Evolutionary conservation across 2,329 filamentous ascomycete genomes (phyloP), one percentile per base, ranked within the genome.

Genomic region (Apiospora kogelbergensis): DNA sequence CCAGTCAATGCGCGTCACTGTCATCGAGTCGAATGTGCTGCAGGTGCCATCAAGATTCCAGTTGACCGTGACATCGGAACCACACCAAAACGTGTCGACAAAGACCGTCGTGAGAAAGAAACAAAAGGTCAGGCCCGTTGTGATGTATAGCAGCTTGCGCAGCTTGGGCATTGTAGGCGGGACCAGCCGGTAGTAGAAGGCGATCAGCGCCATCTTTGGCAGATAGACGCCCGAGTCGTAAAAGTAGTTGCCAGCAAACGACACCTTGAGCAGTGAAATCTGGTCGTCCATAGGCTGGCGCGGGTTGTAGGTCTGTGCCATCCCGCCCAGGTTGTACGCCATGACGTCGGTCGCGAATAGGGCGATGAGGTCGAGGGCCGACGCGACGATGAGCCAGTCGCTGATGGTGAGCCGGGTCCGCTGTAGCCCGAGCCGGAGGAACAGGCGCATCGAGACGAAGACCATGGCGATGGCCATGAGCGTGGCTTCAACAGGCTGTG

Each of bases 151-250:
- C 2, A 65, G 57, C 9, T 44, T 24, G 22, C 68, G 68, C 53
- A 70, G 65, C 24, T 44, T 67, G 1, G 42, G 63, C 20, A 68
- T 66, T 1, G 67, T 65, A 22, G 60, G 44, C 45, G 70, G 70
- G 13, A 71, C 60, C 53, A 71, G 67, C 30, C 48, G 64, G 9
- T 68, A 45, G 44, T 70, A 71, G 15, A 67, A 66, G 15, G 69
- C 24, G 13, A 70, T 13, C 30, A 71, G 65, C 22, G 66, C 66
- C 10, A 71, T 60, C 46, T 71, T 70, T 2, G 70, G 70, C 15
- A 71, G 53, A 46, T 71, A 71, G 24, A 71, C 64, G 17, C 70
- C 70, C 6, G 68, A 60, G 26, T 71, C 68, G 65, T 68, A 71
- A 24, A 69, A 66, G 57, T 67, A 71, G 33, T 71, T 71, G 44